Evolutionary conservation across 2,329 filamentous ascomycete genomes (phyloP), one percentile per base, ranked within the genome.

Genomic region (Fusarium burgessii): DNA sequence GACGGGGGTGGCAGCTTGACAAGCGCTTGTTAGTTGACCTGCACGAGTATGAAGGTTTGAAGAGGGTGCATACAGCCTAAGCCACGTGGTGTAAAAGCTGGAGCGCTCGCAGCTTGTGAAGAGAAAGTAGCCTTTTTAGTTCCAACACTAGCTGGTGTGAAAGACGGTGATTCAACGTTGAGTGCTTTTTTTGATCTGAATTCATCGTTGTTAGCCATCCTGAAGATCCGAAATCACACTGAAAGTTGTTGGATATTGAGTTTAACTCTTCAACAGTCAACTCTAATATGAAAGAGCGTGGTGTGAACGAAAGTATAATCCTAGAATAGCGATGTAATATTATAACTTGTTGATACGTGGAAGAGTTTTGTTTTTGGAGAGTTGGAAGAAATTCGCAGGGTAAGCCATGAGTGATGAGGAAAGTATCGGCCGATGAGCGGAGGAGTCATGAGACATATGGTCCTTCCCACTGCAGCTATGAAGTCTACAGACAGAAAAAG

Each of bases 111-210:
- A 59, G 93, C 92, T 81, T 97, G 94, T 3, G 94, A 93, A 11
- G 95, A 96, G 71, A 98, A 94, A 12, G 91, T 91, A 13, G 91
- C 87, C 76, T 92, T 92, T 81, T 94, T 94, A 27, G 83, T 78
- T 3, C 83, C 81, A 45, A 86, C 74, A 63, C 80, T 83, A 17
- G 88, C 84, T 9, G 95, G 95, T 1, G 94, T 98, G 80, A 99
- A 99, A 50, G 95, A 93, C 15, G 96, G 95, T 12, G 96, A 98
- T 77, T 98, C 96, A 77, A 97, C 96, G 80, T 97, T 99, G 73
- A 99, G 87, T 32, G 92, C 86, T 81, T 94, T 96, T 81, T 93
- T 94, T 27, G 84, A 78, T 65, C 85, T 87, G 35, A 36, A 17
- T 17, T 36, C 18, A 15, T 54, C 38, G 11, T 56, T 29, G 67